A percentile compares a stretch with the other conserved stretches of the same genome.
phyloP scores from a whole-genome alignment of 225 moss, liverwort and hornwort species.

The Pseudisothecium myosuroides region DNA sequence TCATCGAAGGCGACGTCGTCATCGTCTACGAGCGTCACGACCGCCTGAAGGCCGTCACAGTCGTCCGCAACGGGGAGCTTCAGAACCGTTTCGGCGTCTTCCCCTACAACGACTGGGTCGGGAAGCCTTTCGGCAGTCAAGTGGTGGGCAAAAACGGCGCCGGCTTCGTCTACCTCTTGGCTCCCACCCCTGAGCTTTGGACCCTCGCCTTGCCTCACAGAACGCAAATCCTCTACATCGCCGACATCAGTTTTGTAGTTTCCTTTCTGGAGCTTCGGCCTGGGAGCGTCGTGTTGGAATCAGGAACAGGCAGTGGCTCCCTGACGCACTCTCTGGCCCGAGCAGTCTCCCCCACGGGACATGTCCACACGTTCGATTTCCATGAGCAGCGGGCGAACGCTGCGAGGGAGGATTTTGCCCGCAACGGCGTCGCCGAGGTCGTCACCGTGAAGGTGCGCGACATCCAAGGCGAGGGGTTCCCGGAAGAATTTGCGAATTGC shows the following conservation, averaged over 20 bases:
- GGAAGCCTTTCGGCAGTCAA: conserved; percentile 76
- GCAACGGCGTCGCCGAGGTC: conserved; percentile 48
- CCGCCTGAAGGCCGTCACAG: conserved; percentile 75
- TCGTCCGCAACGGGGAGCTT: conserved; percentile 48
- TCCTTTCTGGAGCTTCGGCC: conserved; percentile 85
- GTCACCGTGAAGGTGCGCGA: conserved; percentile 80
- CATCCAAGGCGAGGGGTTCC: conserved; percentile 88
- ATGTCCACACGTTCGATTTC: conserved; percentile 81
- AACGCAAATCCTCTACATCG: conserved; percentile 83
- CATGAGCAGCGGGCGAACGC: conserved; percentile 79
- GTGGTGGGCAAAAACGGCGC: conserved; percentile 44
- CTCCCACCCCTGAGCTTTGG: conserved; percentile 94
- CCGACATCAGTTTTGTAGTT: conserved; percentile 87
- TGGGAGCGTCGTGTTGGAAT: conserved; percentile 76
- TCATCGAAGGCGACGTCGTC: conserved; percentile 65
- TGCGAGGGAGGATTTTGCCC: conserved; percentile 77
- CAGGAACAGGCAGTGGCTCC: conserved; percentile 93
- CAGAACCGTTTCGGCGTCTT: conserved; percentile 90
- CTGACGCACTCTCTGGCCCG: conserved; percentile 81
- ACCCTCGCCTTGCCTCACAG: conserved; percentile 78
- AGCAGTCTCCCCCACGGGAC: conserved; percentile 68
- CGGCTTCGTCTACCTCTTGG: conserved; percentile 74
- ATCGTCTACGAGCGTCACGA: conserved; percentile 89
- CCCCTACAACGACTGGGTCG: conserved; percentile 83
- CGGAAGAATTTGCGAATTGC: conserved; percentile 43